Evolutionary conservation across 2,329 filamentous ascomycete genomes (phyloP).

Genomic region (Curvularia verruculosa): DNA sequence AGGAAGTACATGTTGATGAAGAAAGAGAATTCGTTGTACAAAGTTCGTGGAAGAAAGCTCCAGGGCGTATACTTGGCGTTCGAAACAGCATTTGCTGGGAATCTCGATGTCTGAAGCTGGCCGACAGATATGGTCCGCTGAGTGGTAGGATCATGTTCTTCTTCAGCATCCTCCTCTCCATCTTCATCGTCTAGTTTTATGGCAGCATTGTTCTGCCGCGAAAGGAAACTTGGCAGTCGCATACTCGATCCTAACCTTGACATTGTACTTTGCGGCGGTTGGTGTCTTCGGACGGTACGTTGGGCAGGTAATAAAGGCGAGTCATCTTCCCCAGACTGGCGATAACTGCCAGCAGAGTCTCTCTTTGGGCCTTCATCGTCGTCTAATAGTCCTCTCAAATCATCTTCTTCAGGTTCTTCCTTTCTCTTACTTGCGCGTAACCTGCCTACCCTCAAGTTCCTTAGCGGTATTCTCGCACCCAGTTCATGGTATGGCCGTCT

Average conservation of each 20-base stretch:
- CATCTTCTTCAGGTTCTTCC: constrained; percentile 65
- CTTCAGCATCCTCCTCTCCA: constrained; percentile 52
- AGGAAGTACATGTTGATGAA: constrained; percentile 99
- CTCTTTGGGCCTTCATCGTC: constrained; percentile 63
- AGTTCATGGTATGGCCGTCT: constrained; percentile 49
- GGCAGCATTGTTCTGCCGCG: constrained; percentile 30
- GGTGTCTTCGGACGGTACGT: constrained; percentile 30
- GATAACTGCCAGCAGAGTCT: constrained; percentile 65
- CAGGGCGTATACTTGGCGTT: constrained; percentile 97
- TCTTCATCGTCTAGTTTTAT: constrained; percentile 33
- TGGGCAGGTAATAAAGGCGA: constrained; percentile 69
- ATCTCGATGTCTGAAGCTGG: constrained; percentile 72
- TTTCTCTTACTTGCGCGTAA: constrained; percentile 50
- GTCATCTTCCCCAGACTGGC: constrained; percentile 68
- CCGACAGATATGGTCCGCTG: constrained; percentile 80
- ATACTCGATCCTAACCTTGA: constrained; percentile 60
- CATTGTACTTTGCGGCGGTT: constrained; percentile 44
- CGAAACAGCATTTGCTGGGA: constrained; percentile 88
- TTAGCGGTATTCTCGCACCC: constrained; percentile 69
- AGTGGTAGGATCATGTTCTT: constrained; percentile 65
- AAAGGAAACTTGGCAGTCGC: constrained; percentile 71
- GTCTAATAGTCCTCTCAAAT: constrained; percentile 70
- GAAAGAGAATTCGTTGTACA: constrained; percentile 99
- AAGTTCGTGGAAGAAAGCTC: constrained; percentile 89
- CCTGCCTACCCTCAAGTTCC: constrained; percentile 61